These are phyloP conservation scores for Citrus sp. DNA, from an alignment of 345 rosid species.

Conservation along the genomic window DNA sequence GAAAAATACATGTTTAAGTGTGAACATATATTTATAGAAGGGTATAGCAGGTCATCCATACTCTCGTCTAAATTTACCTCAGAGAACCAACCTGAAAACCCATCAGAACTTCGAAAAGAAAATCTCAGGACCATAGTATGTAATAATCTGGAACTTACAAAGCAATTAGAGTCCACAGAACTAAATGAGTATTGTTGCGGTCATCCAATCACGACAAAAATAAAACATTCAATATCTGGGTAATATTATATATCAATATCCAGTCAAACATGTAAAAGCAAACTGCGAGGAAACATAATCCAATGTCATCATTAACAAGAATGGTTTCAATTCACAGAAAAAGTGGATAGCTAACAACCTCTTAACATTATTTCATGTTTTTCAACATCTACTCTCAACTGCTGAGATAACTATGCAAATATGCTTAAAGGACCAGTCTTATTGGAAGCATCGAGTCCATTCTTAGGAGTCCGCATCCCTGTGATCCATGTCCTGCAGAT, in stretches of 20 bases:
- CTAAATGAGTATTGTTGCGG: background rate
- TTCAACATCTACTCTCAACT: slow-evolving; percentile 4
- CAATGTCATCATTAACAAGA: background rate
- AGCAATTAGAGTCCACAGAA: background rate
- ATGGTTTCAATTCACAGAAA: slow-evolving; percentile 9
- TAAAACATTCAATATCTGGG: background rate
- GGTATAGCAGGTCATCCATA: background rate
- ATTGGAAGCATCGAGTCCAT: slow-evolving; percentile 53
- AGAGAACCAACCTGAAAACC: background rate
- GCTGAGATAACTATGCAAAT: slow-evolving; percentile 36
- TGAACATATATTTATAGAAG: background rate
- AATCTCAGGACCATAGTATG: background rate
- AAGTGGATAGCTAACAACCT: slow-evolving; percentile 2
- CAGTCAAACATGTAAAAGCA: slow-evolving; percentile 3
- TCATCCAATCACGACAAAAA: background rate
- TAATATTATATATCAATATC: slow-evolving; percentile 5
- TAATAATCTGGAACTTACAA: background rate
- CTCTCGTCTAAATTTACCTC: background rate
- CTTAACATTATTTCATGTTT: slow-evolving; percentile 4
- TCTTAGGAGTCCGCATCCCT: slow-evolving; percentile 54
- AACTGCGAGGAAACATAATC: background rate
- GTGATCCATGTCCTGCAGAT: slow-evolving; percentile 63
- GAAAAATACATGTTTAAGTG: too few species aligned
- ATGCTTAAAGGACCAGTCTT: slow-evolving; percentile 79
- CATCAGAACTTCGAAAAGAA: background rate